A percentile compares a stretch with the other conserved stretches of the same genome.
Conservation (phyloP, 75 land plant genomes). For the Ceratopteris richardii region DNA sequence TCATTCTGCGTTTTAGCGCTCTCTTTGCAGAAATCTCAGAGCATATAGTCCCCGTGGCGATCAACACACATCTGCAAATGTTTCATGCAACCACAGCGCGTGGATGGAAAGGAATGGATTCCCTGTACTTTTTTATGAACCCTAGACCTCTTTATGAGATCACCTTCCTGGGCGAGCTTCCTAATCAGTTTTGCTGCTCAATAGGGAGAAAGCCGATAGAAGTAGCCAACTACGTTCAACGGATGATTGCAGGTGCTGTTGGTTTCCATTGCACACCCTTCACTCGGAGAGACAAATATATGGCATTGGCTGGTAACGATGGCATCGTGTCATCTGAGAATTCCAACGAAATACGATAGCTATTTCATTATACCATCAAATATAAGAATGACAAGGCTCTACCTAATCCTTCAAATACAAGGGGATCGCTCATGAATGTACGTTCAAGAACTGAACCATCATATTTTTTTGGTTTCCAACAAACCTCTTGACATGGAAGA, state of each 20-base stretch:
- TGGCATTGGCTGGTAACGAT: slow-evolving; percentile 38
- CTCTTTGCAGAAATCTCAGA: too few species aligned
- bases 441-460: too few species aligned
- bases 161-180: slow-evolving; percentile 53
- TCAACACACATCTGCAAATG: slow-evolving; percentile 50
- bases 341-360: too few species aligned
- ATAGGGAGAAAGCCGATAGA: slow-evolving; percentile 56
- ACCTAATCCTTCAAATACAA: too few species aligned
- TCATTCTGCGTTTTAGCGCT: too few species aligned
- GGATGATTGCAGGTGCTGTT: slow-evolving; percentile 26
- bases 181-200: slow-evolving; percentile 45
- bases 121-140: slow-evolving; percentile 86
- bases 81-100: slow-evolving; percentile 78
- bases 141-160: slow-evolving; percentile 72
- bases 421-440: too few species aligned
- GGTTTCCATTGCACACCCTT: slow-evolving; percentile 36
- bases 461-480: too few species aligned
- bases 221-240: slow-evolving; percentile 70
- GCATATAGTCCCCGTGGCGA: too few species aligned
- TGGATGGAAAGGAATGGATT: slow-evolving; percentile 75
- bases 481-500: too few species aligned
- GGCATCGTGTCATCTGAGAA: slow-evolving; percentile 29
- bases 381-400: too few species aligned
- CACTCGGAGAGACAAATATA: slow-evolving; percentile 47
- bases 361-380: too few species aligned